Evolutionary conservation across 192 early-diverging fungal species (phyloP).

Genomic region (Diversispora epigaea): DNA sequence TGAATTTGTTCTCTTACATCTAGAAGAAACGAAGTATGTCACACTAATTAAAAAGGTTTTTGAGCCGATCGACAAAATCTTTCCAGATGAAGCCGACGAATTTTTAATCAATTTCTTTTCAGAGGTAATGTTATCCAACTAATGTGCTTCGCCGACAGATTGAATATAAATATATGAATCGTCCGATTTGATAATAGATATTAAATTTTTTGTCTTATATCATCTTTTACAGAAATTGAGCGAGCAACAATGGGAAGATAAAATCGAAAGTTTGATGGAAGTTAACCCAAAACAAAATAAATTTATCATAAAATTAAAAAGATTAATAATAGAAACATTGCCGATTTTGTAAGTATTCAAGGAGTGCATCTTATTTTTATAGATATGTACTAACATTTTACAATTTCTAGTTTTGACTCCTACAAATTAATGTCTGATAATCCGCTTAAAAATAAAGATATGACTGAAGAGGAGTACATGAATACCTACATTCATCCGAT

Average conservation of each 20-base stretch:
- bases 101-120: conserved; percentile 29
- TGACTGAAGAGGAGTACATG: conserved; percentile 30
- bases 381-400: background rate
- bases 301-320: conserved; percentile 20
- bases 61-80: conserved; percentile 16
- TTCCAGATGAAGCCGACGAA: conserved; percentile 14
- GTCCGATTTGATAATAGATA: background rate
- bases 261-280: conserved; percentile 21
- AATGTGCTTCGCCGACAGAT: background rate
- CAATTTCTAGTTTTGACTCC: conserved; percentile 16
- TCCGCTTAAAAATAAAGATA: conserved; percentile 16
- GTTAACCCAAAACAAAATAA: background rate
- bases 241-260: conserved; percentile 17
- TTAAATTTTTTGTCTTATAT: conserved; percentile 14
- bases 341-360: conserved; percentile 29
- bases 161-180: background rate
- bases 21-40: conserved; percentile 3
- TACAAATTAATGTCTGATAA: conserved; percentile 11
- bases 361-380: background rate
- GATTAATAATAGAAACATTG: conserved; percentile 22
- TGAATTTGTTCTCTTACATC: conserved; percentile 25
- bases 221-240: conserved; percentile 26
- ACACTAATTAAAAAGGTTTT: conserved; percentile 15
- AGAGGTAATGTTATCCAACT: conserved; percentile 14
- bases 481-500: conserved; percentile 17